These are phyloP conservation scores for Phytophthora ohioensis DNA, from an alignment of 352 stramenopile genomes.

Conservation along the genomic window DNA sequence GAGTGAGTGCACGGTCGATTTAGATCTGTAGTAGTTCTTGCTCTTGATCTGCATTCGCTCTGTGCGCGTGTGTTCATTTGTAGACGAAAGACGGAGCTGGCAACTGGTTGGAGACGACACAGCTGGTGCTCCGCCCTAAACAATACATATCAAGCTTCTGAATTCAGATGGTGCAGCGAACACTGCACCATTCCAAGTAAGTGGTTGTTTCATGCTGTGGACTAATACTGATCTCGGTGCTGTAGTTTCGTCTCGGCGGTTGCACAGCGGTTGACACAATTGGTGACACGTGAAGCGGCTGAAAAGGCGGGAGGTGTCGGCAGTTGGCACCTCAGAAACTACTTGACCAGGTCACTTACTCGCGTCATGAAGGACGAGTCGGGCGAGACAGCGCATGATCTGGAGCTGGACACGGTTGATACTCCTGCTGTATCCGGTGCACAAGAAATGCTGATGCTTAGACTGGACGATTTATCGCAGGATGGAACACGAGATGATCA, in stretches of 20 bases:
- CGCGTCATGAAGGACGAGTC: constrained; percentile 11
- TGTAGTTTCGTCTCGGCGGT: constrained; percentile 33
- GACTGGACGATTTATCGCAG: constrained; percentile 57
- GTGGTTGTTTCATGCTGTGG: constrained; percentile 12
- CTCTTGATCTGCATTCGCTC: constrained; percentile 23
- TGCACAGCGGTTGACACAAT: constrained; percentile 27
- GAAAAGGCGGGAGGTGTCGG: constrained; percentile 20
- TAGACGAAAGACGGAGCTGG: constrained; percentile 31
- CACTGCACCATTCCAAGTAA: constrained; percentile 23
- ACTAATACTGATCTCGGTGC: constrained; percentile 15
- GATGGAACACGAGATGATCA: constrained; percentile 11
- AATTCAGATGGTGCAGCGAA: constrained; percentile 22
- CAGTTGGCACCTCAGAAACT: constrained; percentile 29
- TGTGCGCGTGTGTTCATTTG: constrained; percentile 24
- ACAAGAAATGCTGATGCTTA: constrained; percentile 41
- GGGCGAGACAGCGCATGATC: constrained; percentile 10
- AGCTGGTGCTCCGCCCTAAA: constrained; percentile 18
- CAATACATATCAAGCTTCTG: constrained; percentile 38
- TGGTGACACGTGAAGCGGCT: constrained; percentile 6
- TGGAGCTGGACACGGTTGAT: constrained; percentile 14
- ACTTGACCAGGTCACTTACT: constrained; percentile 29
- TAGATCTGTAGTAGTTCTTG: constrained; percentile 13
- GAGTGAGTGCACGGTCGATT: constrained; percentile 4
- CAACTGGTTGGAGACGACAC: constrained; percentile 3
- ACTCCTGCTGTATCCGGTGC: constrained; percentile 4